phyloP scores from a whole-genome alignment of 1,284 basidiomycete species.

The Tetrapyrgos nigripes region DNA sequence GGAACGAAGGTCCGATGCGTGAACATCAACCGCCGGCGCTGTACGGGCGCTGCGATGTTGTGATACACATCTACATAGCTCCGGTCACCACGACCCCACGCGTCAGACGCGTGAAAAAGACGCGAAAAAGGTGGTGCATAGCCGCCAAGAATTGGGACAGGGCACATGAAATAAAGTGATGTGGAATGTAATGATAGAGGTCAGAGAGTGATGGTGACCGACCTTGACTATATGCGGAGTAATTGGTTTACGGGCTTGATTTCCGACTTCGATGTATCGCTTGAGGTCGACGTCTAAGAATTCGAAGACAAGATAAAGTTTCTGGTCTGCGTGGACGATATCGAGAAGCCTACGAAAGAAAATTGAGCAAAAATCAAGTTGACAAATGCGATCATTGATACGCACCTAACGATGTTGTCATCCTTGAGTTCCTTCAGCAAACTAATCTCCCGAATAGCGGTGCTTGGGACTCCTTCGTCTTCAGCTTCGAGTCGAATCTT shows the following conservation, averaged over 20 bases:
- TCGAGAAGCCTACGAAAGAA: conserved; percentile 79
- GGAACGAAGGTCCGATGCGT: background rate
- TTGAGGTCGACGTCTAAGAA: conserved; percentile 95
- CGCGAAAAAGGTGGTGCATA: conserved; percentile 19
- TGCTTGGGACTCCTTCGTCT: conserved; percentile 97
- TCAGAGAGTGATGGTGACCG: conserved; percentile 28
- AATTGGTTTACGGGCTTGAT: conserved; percentile 73
- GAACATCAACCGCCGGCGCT: background rate
- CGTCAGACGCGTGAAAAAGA: conserved; percentile 19
- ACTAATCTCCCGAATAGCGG: conserved; percentile 97
- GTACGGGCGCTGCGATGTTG: background rate
- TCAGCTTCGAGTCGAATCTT: conserved; percentile 99
- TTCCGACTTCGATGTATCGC: conserved; percentile 92
- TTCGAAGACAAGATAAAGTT: conserved; percentile 97
- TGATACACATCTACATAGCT: background rate
- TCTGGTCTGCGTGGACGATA: conserved; percentile 97
- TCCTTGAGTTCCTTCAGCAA: conserved; percentile 96
- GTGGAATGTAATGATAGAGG: conserved; percentile 43
- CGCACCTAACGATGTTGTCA: conserved; percentile 91
- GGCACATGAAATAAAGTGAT: conserved; percentile 12
- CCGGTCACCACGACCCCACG: conserved; percentile 6
- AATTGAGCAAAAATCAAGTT: conserved; percentile 8
- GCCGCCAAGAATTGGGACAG: background rate
- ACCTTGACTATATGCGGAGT: conserved; percentile 89
- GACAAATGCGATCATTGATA: conserved; percentile 11